Conservation (phyloP, 352 stramenopile genomes). For the Pythium myriotylum region DNA sequence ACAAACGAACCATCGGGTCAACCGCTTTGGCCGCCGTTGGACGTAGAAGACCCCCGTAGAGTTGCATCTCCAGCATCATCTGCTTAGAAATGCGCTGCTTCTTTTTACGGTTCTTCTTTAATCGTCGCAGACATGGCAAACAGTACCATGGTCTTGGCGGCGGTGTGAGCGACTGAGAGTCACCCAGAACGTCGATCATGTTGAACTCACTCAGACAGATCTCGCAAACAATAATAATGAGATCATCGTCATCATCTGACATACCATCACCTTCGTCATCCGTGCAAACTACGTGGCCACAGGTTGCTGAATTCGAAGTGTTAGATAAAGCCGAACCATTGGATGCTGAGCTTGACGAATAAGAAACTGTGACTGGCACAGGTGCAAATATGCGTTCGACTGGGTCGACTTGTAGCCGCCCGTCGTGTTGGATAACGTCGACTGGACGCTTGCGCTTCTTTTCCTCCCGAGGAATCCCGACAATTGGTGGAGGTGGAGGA, state of each 20-base stretch:
- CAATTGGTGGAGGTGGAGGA: not conserved
- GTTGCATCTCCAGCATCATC: slow-evolving; percentile 84
- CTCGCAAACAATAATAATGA: slow-evolving; percentile 72
- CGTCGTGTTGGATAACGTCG: slow-evolving; percentile 16
- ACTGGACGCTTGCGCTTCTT: slow-evolving; percentile 40
- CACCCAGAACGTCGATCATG: slow-evolving; percentile 61
- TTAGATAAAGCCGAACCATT: slow-evolving; percentile 1
- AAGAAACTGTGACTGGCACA: slow-evolving; percentile 21
- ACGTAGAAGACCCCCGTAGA: slow-evolving; percentile 69
- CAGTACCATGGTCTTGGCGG: slow-evolving; percentile 80
- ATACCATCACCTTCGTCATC: slow-evolving; percentile 43
- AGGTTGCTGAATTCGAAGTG: not conserved
- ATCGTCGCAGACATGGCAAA: slow-evolving; percentile 51
- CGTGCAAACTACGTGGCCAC: slow-evolving; percentile 41
- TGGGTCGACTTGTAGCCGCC: slow-evolving; percentile 22
- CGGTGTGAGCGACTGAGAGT: slow-evolving; percentile 32
- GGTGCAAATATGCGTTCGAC: slow-evolving; percentile 23
- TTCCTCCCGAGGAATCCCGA: not conserved
- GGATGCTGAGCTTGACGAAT: slow-evolving; percentile 1
- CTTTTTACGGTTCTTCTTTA: slow-evolving; percentile 83
- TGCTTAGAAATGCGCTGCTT: slow-evolving; percentile 82
- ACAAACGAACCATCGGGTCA: slow-evolving; percentile 42
- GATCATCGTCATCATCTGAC: slow-evolving; percentile 40
- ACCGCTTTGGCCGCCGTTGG: slow-evolving; percentile 66
- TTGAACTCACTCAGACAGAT: slow-evolving; percentile 77